Percentiles rank a stretch among this genome's conserved stretches.
Conservation (phyloP, 2,329 filamentous ascomycete genomes). For the Phyllosticta citrichinensis region DNA sequence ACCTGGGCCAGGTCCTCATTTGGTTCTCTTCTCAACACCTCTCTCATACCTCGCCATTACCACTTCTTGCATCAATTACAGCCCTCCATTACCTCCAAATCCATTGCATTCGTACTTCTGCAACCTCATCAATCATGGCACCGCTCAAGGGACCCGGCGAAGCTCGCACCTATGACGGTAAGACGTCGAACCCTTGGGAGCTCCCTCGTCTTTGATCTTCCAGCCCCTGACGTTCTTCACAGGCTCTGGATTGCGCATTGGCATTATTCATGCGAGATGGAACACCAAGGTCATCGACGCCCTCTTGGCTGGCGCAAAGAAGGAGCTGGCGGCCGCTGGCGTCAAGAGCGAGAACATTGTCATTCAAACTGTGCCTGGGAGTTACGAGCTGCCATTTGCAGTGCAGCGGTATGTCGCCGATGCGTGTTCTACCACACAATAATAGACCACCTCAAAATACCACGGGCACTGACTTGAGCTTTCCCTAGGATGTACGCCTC, state of each 20-base stretch:
- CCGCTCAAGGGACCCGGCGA: conserved; percentile 53
- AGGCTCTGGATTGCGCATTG: conserved; percentile 64
- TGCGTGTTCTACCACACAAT: background rate
- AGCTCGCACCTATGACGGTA: conserved; percentile 48
- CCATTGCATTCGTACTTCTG: background rate
- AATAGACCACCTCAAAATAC: background rate
- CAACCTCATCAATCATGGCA: background rate
- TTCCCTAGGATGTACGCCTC: conserved; percentile 63
- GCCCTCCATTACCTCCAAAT: background rate
- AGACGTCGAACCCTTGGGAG: conserved; percentile 11
- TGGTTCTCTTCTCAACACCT: conserved; percentile 4
- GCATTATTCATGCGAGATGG: conserved; percentile 94
- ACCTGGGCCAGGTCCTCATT: conserved; percentile 2
- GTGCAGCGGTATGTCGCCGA: conserved; percentile 60
- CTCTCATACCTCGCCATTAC: background rate
- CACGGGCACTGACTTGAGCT: background rate
- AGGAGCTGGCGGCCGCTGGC: conserved; percentile 65
- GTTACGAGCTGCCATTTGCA: conserved; percentile 88
- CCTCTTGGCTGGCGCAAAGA: conserved; percentile 70
- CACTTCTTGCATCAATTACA: background rate
- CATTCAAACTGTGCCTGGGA: conserved; percentile 80
- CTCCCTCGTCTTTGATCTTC: background rate
- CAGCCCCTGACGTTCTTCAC: conserved; percentile 69
- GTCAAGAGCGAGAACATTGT: conserved; percentile 84
- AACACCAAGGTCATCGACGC: conserved; percentile 81